Evolutionary conservation across 148 eudicot species (phyloP).

Genomic region (Vaccinium macrocarpon): DNA sequence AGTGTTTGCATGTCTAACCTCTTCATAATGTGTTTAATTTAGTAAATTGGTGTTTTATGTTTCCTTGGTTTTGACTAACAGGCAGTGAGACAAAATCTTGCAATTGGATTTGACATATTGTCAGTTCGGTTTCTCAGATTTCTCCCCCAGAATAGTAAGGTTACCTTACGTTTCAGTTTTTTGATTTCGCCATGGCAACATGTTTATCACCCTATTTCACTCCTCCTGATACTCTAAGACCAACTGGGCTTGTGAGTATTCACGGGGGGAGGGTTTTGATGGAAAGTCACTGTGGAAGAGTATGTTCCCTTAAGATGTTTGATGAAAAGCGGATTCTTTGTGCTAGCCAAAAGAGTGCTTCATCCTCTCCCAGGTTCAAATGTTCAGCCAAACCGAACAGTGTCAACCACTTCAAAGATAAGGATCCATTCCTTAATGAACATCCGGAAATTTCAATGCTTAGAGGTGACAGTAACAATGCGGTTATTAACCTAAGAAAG

Average conservation of each 20-base stretch:
- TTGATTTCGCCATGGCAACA: conserved; percentile 44
- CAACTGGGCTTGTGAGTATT: conserved; percentile 48
- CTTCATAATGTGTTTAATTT: background rate
- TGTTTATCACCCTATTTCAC: conserved; percentile 49
- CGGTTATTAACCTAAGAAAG: conserved; percentile 35
- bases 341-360: conserved; percentile 27
- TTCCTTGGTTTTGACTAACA: conserved; percentile 6
- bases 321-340: conserved; percentile 43
- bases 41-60: background rate
- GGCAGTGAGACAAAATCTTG: conserved; percentile 1
- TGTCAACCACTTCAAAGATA: conserved; percentile 46
- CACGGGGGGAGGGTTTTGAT: conserved; percentile 41
- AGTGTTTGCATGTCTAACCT: background rate
- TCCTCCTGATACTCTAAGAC: conserved; percentile 46
- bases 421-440: conserved; percentile 72
- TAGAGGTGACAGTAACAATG: conserved; percentile 67
- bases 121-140: conserved; percentile 8
- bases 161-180: background rate
- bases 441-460: conserved; percentile 91
- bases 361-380: conserved; percentile 37
- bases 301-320: conserved; percentile 33
- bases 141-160: background rate
- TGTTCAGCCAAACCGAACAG: conserved; percentile 61
- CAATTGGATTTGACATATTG: background rate
- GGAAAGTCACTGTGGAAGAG: conserved; percentile 28